phyloP scores from a whole-genome alignment of 179 eudicot genomes.

The Heliamphora pulchella region DNA sequence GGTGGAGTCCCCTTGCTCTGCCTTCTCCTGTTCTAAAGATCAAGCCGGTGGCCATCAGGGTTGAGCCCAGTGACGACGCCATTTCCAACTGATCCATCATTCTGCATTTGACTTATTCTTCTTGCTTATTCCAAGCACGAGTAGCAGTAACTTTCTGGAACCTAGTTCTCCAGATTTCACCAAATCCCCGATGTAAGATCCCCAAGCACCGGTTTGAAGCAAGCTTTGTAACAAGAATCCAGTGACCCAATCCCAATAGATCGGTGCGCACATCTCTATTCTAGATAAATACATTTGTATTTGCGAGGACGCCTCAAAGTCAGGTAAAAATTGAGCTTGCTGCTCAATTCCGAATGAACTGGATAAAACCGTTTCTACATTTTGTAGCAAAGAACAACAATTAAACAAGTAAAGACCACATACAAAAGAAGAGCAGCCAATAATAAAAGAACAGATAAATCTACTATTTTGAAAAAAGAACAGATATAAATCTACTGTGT shows the following conservation, averaged over 20 bases:
- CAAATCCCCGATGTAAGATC: conserved; percentile 3
- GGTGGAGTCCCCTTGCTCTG: not conserved
- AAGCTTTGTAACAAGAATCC: not conserved
- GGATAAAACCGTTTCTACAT: no score
- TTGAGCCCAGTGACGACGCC: not conserved
- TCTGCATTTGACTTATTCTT: conserved; percentile 6
- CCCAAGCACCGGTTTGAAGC: conserved; percentile 3
- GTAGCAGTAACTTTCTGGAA: not conserved
- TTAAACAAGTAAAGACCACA: not conserved
- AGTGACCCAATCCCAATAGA: no score
- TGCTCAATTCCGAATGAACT: not conserved
- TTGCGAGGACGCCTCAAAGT: no score
- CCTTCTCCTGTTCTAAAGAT: conserved; percentile 13
- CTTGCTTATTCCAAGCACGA: not conserved
- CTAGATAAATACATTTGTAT: no score
- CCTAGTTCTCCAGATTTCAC: not conserved
- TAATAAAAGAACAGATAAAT: not conserved
- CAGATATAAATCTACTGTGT: not conserved
- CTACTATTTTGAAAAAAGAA: no score
- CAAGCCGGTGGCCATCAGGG: not conserved
- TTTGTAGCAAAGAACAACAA: no score
- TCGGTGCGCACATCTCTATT: not conserved
- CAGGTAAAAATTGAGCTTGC: not conserved
- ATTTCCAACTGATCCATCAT: not conserved
- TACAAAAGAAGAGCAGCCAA: not conserved